Conservation (phyloP, 345 rosid genomes). For the Zanthoxylum bungeanum region DNA sequence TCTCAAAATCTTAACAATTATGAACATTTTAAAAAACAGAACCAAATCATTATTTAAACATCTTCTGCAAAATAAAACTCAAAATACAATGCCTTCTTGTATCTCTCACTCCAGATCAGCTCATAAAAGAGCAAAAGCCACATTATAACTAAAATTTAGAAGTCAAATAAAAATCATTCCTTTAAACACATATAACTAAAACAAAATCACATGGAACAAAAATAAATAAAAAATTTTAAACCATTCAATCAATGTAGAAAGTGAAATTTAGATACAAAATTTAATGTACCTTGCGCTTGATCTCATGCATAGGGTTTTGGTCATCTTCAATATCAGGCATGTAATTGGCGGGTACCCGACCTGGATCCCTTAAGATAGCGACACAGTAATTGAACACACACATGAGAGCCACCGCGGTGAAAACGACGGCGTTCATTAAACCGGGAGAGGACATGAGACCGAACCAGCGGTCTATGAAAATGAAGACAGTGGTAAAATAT, state of each 20-base stretch:
- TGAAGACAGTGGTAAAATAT: slow-evolving; percentile 68
- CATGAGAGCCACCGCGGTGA: slow-evolving; percentile 68
- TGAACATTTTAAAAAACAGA: neutral
- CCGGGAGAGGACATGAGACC: slow-evolving; percentile 83
- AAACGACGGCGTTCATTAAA: slow-evolving; percentile 61
- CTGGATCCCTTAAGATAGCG: slow-evolving; percentile 78
- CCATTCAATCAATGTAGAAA: neutral
- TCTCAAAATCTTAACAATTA: too few species aligned
- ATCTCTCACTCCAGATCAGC: slow-evolving; percentile 16
- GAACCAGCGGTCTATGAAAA: slow-evolving; percentile 86
- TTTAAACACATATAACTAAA: neutral
- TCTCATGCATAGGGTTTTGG: slow-evolving; percentile 66
- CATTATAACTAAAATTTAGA: neutral
- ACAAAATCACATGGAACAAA: neutral
- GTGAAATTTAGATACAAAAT: neutral
- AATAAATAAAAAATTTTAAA: neutral
- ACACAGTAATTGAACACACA: slow-evolving; percentile 53
- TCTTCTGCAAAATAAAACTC: too few species aligned
- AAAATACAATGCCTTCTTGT: neutral
- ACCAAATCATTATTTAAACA: slow-evolving; percentile 6
- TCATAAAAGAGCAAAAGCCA: slow-evolving; percentile 2
- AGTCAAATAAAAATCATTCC: neutral
- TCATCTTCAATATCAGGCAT: slow-evolving; percentile 78
- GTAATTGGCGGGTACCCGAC: slow-evolving; percentile 68
- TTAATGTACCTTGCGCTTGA: slow-evolving; percentile 76